phyloP scores from a whole-genome alignment of 1,284 basidiomycete genomes.

The Pseudozyma thailandica region DNA sequence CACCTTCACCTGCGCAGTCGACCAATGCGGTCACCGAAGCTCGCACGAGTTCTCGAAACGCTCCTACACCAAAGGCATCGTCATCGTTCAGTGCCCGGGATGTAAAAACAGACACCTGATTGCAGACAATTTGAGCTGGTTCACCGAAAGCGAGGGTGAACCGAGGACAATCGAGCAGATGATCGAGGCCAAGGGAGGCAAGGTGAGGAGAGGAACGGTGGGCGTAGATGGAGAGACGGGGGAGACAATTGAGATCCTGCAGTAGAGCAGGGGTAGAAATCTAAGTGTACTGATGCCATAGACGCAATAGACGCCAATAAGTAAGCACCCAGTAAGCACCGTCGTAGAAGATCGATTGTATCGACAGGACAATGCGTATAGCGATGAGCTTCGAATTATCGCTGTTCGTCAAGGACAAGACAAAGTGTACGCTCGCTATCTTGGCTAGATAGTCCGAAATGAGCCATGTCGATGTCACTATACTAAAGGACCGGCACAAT shows the following conservation, averaged over 20 bases:
- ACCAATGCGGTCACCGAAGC: conserved; percentile 80
- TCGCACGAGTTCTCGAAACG: conserved; percentile 87
- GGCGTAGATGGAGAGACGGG: conserved; percentile 52
- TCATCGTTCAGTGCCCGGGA: conserved; percentile 88
- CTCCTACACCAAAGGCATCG: conserved; percentile 87
- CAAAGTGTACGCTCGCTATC: too few species aligned
- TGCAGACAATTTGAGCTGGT: conserved; percentile 66
- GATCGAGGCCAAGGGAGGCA: conserved; percentile 60
- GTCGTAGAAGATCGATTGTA: too few species aligned
- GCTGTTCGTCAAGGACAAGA: too few species aligned
- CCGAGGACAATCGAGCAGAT: conserved; percentile 66
- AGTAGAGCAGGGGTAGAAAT: too few species aligned
- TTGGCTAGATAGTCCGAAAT: too few species aligned
- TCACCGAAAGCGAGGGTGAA: conserved; percentile 56
- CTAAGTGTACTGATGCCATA: too few species aligned
- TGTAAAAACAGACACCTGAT: conserved; percentile 80
- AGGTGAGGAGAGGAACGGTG: conserved; percentile 53
- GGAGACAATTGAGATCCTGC: conserved; percentile 64
- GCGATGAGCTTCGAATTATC: too few species aligned
- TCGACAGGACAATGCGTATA: too few species aligned
- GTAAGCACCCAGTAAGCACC: too few species aligned
- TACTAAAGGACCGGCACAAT: too few species aligned
- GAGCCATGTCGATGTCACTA: too few species aligned
- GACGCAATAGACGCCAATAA: too few species aligned
- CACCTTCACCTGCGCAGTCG: conserved; percentile 64